phyloP scores from a whole-genome alignment of 2,329 filamentous ascomycete genomes.

The Ceratocystis colombiana region DNA sequence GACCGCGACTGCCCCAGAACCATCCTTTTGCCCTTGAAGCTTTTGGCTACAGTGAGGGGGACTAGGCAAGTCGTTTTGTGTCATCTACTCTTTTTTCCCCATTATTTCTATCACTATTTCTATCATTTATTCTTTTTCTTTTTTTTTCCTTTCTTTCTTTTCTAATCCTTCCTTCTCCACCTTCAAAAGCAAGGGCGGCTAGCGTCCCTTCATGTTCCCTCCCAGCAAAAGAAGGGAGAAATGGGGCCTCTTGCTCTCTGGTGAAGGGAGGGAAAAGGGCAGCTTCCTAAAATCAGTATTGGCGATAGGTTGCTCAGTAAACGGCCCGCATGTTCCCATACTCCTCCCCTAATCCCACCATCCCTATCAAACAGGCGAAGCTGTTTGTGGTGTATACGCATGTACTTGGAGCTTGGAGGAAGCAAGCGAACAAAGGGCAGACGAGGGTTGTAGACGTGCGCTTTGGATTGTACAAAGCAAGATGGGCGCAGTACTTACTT shows the following conservation, averaged over 20 bases:
- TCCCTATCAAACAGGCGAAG: neutral
- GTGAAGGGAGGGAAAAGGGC: conserved; percentile 9
- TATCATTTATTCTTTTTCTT: neutral
- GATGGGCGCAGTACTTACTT: no score
- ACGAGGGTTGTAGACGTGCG: no score
- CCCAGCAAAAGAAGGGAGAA: neutral
- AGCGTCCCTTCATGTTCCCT: no score
- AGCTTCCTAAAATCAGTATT: neutral
- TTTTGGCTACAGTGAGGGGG: no score
- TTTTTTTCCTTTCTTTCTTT: neutral
- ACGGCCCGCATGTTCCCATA: neutral
- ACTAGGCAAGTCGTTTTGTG: no score
- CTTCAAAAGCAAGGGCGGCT: conserved; percentile 7
- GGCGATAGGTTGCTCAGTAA: neutral
- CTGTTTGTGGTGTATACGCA: neutral
- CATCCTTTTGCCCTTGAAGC: no score
- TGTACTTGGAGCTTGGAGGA: no score
- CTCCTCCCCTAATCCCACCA: neutral
- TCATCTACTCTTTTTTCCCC: neutral
- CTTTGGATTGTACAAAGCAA: no score
- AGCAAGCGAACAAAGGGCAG: no score
- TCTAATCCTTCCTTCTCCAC: neutral
- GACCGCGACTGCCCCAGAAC: no score
- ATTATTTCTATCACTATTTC: neutral
- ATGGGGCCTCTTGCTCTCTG: neutral